Evolutionary conservation across 768 basidiomycete genomes (phyloP).

Genomic region (Lentinula edodes): DNA sequence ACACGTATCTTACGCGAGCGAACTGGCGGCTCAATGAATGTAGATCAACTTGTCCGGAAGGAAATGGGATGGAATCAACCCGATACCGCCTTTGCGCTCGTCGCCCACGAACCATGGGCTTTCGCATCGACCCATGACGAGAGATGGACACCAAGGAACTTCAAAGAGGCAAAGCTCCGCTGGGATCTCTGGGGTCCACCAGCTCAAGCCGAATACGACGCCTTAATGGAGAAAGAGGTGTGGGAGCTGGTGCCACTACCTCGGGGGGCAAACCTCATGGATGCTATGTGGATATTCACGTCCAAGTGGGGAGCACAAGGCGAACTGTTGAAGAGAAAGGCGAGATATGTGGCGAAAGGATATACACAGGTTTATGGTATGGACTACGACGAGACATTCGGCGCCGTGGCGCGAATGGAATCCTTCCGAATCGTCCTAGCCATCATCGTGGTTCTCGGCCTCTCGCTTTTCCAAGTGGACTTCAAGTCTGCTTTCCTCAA

Average conservation of each 20-base stretch:
- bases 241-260: neutral
- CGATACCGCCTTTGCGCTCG: no score
- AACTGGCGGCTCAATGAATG: no score
- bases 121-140: no score
- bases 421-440: no score
- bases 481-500: no score
- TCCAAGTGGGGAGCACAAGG: neutral
- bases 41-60: no score
- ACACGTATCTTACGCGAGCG: no score
- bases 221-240: neutral
- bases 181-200: neutral
- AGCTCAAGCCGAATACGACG: neutral
- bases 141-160: neutral
- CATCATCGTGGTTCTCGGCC: no score
- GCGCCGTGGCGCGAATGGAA: neutral
- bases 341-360: neutral
- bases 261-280: neutral
- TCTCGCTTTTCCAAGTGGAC: no score
- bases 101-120: no score
- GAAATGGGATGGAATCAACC: no score
- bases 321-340: neutral
- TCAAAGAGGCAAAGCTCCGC: neutral
- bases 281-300: neutral
- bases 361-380: neutral
- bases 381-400: neutral